Evolutionary conservation across 495 filamentous ascomycete species (phyloP).

Genomic region (Talaromyces borbonicus): DNA sequence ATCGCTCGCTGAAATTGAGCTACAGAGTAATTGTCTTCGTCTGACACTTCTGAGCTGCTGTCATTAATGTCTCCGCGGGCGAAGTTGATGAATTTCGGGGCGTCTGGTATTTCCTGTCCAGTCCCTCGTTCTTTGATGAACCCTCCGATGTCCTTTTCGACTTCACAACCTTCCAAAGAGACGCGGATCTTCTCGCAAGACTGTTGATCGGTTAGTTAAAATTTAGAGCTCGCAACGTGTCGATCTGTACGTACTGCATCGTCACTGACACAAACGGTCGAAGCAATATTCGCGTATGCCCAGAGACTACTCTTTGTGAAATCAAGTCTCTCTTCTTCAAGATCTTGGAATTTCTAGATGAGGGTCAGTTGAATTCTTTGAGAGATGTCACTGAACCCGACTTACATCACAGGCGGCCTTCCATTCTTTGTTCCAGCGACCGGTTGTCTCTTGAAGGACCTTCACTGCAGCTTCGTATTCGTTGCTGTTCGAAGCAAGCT

Average conservation of each 20-base stretch:
- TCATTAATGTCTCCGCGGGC: conserved; percentile 84
- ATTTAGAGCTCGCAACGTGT: neutral
- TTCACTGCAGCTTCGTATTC: conserved; percentile 94
- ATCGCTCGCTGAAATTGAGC: conserved; percentile 92
- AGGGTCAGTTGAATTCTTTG: neutral
- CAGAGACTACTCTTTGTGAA: conserved; percentile 96
- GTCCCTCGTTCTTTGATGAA: conserved; percentile 91
- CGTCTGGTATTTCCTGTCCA: conserved; percentile 93
- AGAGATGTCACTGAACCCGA: neutral
- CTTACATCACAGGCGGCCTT: conserved; percentile 83
- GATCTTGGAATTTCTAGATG: conserved; percentile 87
- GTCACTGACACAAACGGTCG: conserved; percentile 98
- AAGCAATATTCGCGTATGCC: conserved; percentile 94
- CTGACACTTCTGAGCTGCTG: conserved; percentile 67
- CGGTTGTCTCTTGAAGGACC: conserved; percentile 88
- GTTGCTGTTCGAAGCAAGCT: conserved; percentile 75
- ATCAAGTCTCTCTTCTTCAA: conserved; percentile 94
- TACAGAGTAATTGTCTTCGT: conserved; percentile 78
- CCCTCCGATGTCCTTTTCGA: conserved; percentile 82
- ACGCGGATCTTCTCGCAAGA: conserved; percentile 96
- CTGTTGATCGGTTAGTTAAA: conserved; percentile 21
- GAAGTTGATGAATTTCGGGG: conserved; percentile 98
- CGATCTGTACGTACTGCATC: conserved; percentile 54
- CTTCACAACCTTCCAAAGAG: conserved; percentile 89
- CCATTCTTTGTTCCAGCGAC: conserved; percentile 96